These are phyloP conservation scores for Naematelia encephala DNA, from an alignment of 768 basidiomycete genomes.

Conservation along the genomic window DNA sequence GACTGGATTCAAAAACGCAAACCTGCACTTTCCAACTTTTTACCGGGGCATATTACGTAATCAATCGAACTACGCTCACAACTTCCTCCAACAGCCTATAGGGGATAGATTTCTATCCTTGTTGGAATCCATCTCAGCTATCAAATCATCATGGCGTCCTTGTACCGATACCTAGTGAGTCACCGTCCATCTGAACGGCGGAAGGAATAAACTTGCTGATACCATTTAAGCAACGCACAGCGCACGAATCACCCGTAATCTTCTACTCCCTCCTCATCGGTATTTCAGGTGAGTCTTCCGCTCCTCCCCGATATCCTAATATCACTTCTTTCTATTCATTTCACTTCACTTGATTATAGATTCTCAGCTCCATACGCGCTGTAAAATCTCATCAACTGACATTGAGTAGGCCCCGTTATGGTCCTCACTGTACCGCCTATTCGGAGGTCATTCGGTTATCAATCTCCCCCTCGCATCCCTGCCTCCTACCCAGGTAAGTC, in stretches of 20 bases:
- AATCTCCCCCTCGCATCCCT: conserved; percentile 63
- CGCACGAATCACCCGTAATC: conserved; percentile 85
- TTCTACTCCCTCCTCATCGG: conserved; percentile 82
- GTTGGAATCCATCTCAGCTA: no score
- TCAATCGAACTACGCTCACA: no score
- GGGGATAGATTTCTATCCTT: no score
- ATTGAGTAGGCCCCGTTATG: conserved; percentile 63
- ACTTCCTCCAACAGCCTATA: no score
- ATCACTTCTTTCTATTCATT: neutral
- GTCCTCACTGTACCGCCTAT: conserved; percentile 74
- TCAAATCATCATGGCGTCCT: conserved; percentile 37
- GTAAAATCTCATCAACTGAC: neutral
- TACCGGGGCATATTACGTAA: neutral
- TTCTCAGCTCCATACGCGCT: no score
- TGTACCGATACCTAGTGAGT: conserved; percentile 48
- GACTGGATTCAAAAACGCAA: neutral
- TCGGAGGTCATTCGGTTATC: conserved; percentile 69
- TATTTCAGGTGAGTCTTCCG: conserved; percentile 47
- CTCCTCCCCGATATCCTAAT: neutral
- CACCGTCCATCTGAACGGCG: neutral
- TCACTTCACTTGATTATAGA: no score
- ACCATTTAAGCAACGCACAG: conserved; percentile 69
- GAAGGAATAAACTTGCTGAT: conserved; percentile 8
- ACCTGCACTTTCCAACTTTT: neutral
- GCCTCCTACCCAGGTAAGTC: conserved; percentile 73